Evolutionary conservation across 2,329 filamentous ascomycete genomes (phyloP).

Genomic region (Clonostachys sp.): DNA sequence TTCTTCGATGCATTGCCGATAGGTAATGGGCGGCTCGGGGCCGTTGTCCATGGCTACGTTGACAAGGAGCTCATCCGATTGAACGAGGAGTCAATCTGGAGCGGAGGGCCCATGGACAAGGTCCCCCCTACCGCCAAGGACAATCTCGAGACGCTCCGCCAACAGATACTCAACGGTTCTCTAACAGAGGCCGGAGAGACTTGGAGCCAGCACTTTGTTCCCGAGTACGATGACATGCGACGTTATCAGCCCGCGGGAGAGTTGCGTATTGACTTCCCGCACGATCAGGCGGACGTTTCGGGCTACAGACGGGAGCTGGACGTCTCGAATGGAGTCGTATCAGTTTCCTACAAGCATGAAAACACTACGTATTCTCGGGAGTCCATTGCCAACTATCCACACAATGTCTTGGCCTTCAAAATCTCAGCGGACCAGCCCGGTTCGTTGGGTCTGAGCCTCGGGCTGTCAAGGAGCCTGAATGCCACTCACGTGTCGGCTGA

Average conservation of each 20-base stretch:
- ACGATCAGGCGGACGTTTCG: conserved; percentile 20
- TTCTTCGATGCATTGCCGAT: conserved; percentile 23
- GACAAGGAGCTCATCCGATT: conserved; percentile 29
- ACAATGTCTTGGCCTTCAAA: conserved; percentile 11
- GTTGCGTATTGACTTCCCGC: conserved; percentile 5
- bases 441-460: conserved; percentile 1
- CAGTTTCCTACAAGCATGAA: conserved; percentile 5
- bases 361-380: conserved; percentile 13
- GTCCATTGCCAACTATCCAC: conserved; percentile 13
- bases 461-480: neutral
- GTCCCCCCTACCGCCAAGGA: conserved; percentile 24
- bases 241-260: conserved; percentile 8
- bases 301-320: conserved; percentile 12
- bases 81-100: conserved; percentile 43
- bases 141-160: conserved; percentile 22
- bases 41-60: conserved; percentile 30
- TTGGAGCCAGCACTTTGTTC: no score
- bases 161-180: conserved; percentile 14
- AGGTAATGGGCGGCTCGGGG: conserved; percentile 33
- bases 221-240: no score
- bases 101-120: conserved; percentile 30
- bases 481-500: neutral
- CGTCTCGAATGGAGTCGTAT: conserved; percentile 4
- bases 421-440: conserved; percentile 8
- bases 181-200: conserved; percentile 15